phyloP scores from a whole-genome alignment of 1,284 basidiomycete genomes.

The Ustilago bromivora region DNA sequence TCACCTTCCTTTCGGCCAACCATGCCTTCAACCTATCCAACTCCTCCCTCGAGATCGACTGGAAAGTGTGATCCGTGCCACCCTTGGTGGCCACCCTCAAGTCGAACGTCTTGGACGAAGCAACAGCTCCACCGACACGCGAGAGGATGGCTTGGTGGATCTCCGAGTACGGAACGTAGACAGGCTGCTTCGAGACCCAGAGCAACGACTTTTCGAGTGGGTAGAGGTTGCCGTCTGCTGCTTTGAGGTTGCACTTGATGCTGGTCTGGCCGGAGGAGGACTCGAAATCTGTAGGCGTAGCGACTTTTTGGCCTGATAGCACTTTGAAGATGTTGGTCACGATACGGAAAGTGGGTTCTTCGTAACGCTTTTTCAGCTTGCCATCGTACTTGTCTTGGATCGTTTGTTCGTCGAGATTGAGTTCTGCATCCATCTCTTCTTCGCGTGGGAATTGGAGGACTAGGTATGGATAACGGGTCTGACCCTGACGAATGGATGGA shows the following conservation, averaged over 20 bases:
- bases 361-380: conserved; percentile 88
- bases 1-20: conserved; percentile 88
- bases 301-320: conserved; percentile 89
- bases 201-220: conserved; percentile 97
- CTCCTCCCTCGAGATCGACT: conserved; percentile 95
- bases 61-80: conserved; percentile 78
- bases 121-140: conserved; percentile 88
- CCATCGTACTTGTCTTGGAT: conserved; percentile 76
- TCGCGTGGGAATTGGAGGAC: conserved; percentile 98
- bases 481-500: conserved; percentile 95
- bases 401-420: conserved; percentile 83
- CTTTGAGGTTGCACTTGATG: conserved; percentile 97
- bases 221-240: conserved; percentile 95
- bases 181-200: conserved; percentile 96
- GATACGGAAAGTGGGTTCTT: conserved; percentile 93
- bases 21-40: conserved; percentile 86
- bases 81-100: conserved; percentile 87
- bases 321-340: conserved; percentile 94
- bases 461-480: conserved; percentile 96
- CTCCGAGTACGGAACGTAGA: conserved; percentile 89
- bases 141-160: conserved; percentile 93
- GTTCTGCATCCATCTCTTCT: conserved; percentile 94
- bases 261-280: conserved; percentile 73
- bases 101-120: conserved; percentile 93
- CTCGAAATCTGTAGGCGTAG: conserved; percentile 72